Conservation (phyloP, 2,329 filamentous ascomycete species). For the Penicillium sp. region DNA sequence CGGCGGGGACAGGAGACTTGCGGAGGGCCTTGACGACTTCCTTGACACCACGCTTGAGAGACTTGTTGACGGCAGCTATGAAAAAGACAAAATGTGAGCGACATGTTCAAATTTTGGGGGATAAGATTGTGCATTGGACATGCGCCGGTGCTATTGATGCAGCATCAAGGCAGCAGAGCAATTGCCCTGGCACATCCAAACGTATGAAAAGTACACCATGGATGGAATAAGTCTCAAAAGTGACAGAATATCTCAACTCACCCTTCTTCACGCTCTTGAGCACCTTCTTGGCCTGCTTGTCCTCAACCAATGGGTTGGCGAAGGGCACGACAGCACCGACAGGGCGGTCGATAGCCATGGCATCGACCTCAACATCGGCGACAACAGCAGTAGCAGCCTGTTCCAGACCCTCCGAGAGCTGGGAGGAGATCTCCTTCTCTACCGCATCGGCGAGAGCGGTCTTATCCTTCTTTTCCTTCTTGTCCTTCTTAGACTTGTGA, state of each 20-base stretch:
- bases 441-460: conserved; percentile 43
- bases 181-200: background rate
- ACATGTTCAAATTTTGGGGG: background rate
- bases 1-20: conserved; percentile 77
- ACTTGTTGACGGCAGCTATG: conserved; percentile 89
- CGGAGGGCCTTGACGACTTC: conserved; percentile 98
- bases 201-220: conserved; percentile 3
- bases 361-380: conserved; percentile 31
- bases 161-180: background rate
- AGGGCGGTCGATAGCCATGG: conserved; percentile 40
- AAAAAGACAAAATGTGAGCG: conserved; percentile 24
- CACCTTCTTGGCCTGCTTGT: conserved; percentile 56
- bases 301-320: conserved; percentile 54
- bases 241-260: conserved; percentile 28
- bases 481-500: conserved; percentile 52
- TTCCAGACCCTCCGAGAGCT: conserved; percentile 43
- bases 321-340: conserved; percentile 55
- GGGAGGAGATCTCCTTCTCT: conserved; percentile 45
- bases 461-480: conserved; percentile 51
- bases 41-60: conserved; percentile 96
- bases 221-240: background rate
- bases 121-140: background rate
- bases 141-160: conserved; percentile 4
- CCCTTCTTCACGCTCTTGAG: conserved; percentile 58
- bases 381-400: conserved; percentile 31